Evolutionary conservation across 2,329 filamentous ascomycete genomes (phyloP).

Genomic region (Penicillium sp.): DNA sequence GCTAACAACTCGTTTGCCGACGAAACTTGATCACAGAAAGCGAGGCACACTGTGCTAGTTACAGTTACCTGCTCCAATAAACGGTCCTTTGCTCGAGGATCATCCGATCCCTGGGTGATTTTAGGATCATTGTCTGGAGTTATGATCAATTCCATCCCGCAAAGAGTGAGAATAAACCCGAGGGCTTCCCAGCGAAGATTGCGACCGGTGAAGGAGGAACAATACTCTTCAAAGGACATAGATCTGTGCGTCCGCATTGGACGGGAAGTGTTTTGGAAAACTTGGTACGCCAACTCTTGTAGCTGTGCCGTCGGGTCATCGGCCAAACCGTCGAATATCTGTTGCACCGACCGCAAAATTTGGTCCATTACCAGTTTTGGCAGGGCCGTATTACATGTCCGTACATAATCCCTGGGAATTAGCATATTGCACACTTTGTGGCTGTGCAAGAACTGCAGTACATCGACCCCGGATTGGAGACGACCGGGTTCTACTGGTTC

Average conservation of each 20-base stretch:
- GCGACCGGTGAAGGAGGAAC: slow-evolving; percentile 27
- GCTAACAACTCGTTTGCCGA: slow-evolving; percentile 36
- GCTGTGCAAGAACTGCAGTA: slow-evolving; percentile 31
- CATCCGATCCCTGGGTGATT: slow-evolving; percentile 23
- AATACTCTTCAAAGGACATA: slow-evolving; percentile 36
- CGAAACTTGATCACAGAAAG: slow-evolving; percentile 35
- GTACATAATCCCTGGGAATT: slow-evolving; percentile 28
- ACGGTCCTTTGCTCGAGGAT: slow-evolving; percentile 27
- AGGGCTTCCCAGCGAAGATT: slow-evolving; percentile 45
- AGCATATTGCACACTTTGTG: slow-evolving; percentile 26
- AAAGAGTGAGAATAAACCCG: slow-evolving; percentile 41
- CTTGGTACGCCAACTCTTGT: slow-evolving; percentile 27
- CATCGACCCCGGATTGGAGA: slow-evolving; percentile 32
- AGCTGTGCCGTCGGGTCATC: slow-evolving; percentile 28
- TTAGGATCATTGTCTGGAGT: slow-evolving; percentile 34
- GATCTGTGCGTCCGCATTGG: slow-evolving; percentile 25
- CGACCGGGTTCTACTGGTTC: slow-evolving; percentile 32
- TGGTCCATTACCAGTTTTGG: slow-evolving; percentile 28
- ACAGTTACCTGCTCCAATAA: slow-evolving; percentile 34
- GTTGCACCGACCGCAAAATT: slow-evolving; percentile 27
- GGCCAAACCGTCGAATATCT: slow-evolving; percentile 27
- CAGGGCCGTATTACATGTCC: slow-evolving; percentile 24
- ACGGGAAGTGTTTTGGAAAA: slow-evolving; percentile 34
- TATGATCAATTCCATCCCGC: slow-evolving; percentile 37
- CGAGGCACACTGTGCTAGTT: slow-evolving; percentile 35